phyloP scores from a whole-genome alignment of 208 protist species.

The Leptomonas pyrrhocoris region DNA sequence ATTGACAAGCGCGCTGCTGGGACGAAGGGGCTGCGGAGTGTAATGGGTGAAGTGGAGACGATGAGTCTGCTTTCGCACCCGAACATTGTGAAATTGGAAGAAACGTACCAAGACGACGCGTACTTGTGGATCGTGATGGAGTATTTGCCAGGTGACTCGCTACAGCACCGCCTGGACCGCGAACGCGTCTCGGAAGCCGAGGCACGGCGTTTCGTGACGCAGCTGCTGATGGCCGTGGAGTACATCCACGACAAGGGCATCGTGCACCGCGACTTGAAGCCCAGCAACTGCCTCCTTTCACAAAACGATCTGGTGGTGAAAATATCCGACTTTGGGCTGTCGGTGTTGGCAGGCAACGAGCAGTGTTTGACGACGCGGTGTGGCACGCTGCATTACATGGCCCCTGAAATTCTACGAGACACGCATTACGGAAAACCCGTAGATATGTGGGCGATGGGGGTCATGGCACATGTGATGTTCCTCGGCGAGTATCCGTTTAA shows the following conservation, averaged over 20 bases:
- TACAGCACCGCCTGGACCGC: constrained; percentile 49
- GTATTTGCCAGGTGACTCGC: constrained; percentile 79
- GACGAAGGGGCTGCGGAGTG: constrained; percentile 62
- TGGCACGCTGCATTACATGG: constrained; percentile 90
- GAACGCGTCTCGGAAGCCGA: constrained; percentile 49
- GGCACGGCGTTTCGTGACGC: constrained; percentile 66
- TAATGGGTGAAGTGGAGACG: constrained; percentile 91
- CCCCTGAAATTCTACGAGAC: constrained; percentile 87
- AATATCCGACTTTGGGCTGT: constrained; percentile 93
- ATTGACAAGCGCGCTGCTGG: constrained; percentile 80
- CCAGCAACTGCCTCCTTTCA: constrained; percentile 88
- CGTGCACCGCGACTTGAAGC: constrained; percentile 92
- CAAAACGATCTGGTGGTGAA: constrained; percentile 75
- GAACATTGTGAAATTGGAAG: constrained; percentile 90
- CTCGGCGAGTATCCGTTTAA: constrained; percentile 81
- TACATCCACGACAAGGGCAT: constrained; percentile 92
- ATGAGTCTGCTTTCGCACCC: constrained; percentile 90
- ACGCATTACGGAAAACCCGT: constrained; percentile 88
- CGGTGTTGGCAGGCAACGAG: constrained; percentile 79
- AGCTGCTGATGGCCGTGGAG: constrained; percentile 86
- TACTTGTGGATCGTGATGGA: constrained; percentile 93
- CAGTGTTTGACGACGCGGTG: constrained; percentile 85
- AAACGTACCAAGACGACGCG: constrained; percentile 79
- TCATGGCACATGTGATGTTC: constrained; percentile 89
- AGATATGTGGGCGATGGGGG: constrained; percentile 93